phyloP scores from a whole-genome alignment of 2,329 filamentous ascomycete genomes.

The Neonectria neomacrospora region DNA sequence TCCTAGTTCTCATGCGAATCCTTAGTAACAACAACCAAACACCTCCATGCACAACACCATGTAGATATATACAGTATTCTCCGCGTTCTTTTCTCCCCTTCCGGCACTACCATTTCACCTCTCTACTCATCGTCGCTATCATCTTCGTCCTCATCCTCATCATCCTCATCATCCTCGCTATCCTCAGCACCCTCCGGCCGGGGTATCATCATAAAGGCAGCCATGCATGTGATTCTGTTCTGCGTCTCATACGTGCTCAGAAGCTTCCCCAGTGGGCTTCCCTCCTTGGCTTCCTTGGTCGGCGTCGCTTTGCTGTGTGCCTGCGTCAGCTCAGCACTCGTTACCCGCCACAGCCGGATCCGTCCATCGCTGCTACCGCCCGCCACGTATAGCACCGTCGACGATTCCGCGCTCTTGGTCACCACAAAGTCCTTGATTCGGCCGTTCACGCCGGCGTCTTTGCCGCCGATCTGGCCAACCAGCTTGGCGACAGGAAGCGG shows the following conservation, averaged over 20 bases:
- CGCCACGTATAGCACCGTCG: constrained; percentile 66
- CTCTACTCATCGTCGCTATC: constrained; percentile 51
- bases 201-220: constrained; percentile 85
- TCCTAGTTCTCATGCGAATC: not conserved
- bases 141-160: constrained; percentile 52
- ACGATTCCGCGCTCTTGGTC: constrained; percentile 57
- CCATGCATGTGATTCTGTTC: constrained; percentile 89
- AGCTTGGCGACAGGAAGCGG: constrained; percentile 69
- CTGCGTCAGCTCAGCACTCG: constrained; percentile 52
- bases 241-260: constrained; percentile 85
- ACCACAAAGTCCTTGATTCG: constrained; percentile 92
- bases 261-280: constrained; percentile 67
- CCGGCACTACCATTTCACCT: too few relatives aligned
- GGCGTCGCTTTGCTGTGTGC: constrained; percentile 43
- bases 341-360: constrained; percentile 80
- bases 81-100: not conserved
- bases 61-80: not conserved
- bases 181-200: constrained; percentile 70
- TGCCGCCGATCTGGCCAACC: constrained; percentile 83
- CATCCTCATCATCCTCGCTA: constrained; percentile 63
- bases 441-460: constrained; percentile 70
- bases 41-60: not conserved
- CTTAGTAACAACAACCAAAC: not conserved
- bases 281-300: constrained; percentile 40
- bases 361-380: constrained; percentile 87